Percentiles rank a stretch among this genome's conserved stretches.
phyloP scores from a whole-genome alignment of 345 rosid genomes.

The Brassica rapa region DNA sequence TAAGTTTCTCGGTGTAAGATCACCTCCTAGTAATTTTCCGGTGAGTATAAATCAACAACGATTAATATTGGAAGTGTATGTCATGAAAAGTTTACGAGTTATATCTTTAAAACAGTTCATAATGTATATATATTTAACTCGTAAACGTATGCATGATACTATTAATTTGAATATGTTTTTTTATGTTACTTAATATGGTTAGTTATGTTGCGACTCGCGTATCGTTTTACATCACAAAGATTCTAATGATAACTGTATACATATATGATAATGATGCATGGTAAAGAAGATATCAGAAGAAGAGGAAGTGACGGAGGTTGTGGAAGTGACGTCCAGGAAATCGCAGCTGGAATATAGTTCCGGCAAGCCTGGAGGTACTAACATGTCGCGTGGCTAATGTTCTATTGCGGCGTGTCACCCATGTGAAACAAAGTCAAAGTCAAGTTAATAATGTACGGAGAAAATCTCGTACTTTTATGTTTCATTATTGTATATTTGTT shows the following conservation, averaged over 20 bases:
- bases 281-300: conserved; percentile 17
- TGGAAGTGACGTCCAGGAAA: conserved; percentile 24
- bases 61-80: neutral
- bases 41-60: conserved; percentile 3
- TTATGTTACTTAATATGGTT: neutral
- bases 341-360: conserved; percentile 5
- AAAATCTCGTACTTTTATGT: neutral
- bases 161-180: neutral
- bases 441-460: neutral
- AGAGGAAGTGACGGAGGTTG: conserved; percentile 12
- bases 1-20: neutral
- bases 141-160: neutral
- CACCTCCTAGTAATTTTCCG: neutral
- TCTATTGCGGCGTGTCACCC: neutral
- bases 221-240: neutral
- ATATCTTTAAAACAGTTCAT: neutral
- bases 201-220: neutral
- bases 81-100: neutral
- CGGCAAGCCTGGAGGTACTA: conserved; percentile 28
- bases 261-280: neutral
- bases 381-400: neutral
- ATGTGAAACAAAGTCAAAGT: neutral
- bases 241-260: neutral
- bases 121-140: neutral
- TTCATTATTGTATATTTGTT: neutral